Conservation (phyloP, 106 monocot genomes). For the Iris macrosiphon region DNA sequence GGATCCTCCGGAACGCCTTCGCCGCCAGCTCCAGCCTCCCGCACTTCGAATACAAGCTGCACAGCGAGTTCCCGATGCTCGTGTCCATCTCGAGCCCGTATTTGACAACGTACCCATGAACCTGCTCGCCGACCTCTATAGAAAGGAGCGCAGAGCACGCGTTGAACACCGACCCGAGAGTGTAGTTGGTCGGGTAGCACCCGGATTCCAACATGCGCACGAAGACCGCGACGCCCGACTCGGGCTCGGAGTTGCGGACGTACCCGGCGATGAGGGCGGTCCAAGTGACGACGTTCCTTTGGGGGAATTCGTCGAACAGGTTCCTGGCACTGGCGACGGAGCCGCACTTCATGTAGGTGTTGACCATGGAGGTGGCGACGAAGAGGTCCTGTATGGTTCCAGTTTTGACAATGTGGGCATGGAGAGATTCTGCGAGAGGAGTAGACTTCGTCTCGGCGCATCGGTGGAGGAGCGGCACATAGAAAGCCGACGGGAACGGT, state of each 20-base stretch:
- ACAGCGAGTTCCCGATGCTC: conserved; percentile 70
- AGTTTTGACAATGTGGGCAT: conserved; percentile 65
- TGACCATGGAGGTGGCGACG: conserved; percentile 57
- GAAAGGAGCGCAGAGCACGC: conserved; percentile 33
- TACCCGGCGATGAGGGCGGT: conserved; percentile 73
- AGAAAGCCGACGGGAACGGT: conserved; percentile 29
- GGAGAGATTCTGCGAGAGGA: conserved; percentile 29
- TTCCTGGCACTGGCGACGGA: conserved; percentile 29
- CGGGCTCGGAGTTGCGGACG: conserved; percentile 49
- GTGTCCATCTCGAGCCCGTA: conserved; percentile 39
- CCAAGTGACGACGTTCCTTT: conserved; percentile 58
- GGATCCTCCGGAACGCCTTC: conserved; percentile 51
- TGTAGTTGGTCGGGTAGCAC: conserved; percentile 60
- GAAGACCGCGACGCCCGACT: conserved; percentile 42
- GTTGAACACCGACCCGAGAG: conserved; percentile 58
- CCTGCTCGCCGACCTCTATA: conserved; percentile 52
- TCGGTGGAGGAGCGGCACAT: conserved; percentile 57
- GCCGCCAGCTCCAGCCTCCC: conserved; percentile 40
- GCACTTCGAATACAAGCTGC: conserved; percentile 74
- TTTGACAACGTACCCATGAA: conserved; percentile 77
- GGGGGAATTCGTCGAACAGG: conserved; percentile 52
- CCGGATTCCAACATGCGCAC: conserved; percentile 39
- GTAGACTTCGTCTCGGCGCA: conserved; percentile 42
- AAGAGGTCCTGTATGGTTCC: conserved; percentile 43
- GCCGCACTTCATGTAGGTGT: conserved; percentile 65